These are phyloP conservation scores for Inga laurina DNA, from an alignment of 306 rosid genomes.

Conservation along the genomic window DNA sequence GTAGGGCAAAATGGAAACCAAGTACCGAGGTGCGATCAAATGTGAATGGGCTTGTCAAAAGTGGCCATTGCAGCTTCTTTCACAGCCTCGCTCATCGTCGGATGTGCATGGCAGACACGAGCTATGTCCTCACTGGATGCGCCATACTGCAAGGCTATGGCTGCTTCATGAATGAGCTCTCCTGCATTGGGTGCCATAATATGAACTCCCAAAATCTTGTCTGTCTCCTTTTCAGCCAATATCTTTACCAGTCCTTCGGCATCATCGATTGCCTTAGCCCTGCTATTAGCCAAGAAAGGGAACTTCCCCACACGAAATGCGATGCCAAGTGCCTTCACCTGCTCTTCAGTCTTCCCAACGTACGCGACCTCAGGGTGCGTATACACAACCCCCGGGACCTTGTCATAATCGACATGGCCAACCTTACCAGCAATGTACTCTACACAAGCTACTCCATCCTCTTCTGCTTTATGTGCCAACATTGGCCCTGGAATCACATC, in stretches of 20 bases:
- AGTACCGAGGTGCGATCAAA: slow-evolving; percentile 33
- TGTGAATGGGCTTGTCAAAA: slow-evolving; percentile 71
- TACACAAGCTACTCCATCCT: slow-evolving; percentile 98
- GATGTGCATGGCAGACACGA: slow-evolving; percentile 77
- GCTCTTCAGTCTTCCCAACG: slow-evolving; percentile 97
- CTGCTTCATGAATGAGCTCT: slow-evolving; percentile 79
- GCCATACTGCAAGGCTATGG: slow-evolving; percentile 59
- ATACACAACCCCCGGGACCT: slow-evolving; percentile 96
- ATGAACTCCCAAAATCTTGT: slow-evolving; percentile 77
- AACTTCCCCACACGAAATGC: slow-evolving; percentile 74
- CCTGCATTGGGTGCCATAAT: slow-evolving; percentile 78
- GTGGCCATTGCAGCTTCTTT: slow-evolving; percentile 83
- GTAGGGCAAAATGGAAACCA: slow-evolving; percentile 34
- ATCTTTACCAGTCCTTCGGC: slow-evolving; percentile 76
- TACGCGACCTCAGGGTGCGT: slow-evolving; percentile 94
- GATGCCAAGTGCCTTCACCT: slow-evolving; percentile 67
- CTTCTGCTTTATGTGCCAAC: slow-evolving; percentile 99
- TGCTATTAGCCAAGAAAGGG: slow-evolving; percentile 72
- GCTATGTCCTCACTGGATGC: slow-evolving; percentile 77
- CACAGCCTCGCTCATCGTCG: slow-evolving; percentile 75
- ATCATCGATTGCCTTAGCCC: slow-evolving; percentile 76
- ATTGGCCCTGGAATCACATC: slow-evolving; percentile 98
- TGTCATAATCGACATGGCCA: slow-evolving; percentile 98
- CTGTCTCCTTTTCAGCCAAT: slow-evolving; percentile 63
- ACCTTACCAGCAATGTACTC: slow-evolving; percentile 93